Evolutionary conservation across 495 filamentous ascomycete species (phyloP), one percentile per base, ranked within the genome.

Genomic region (Hypoxylon subgilvum): DNA sequence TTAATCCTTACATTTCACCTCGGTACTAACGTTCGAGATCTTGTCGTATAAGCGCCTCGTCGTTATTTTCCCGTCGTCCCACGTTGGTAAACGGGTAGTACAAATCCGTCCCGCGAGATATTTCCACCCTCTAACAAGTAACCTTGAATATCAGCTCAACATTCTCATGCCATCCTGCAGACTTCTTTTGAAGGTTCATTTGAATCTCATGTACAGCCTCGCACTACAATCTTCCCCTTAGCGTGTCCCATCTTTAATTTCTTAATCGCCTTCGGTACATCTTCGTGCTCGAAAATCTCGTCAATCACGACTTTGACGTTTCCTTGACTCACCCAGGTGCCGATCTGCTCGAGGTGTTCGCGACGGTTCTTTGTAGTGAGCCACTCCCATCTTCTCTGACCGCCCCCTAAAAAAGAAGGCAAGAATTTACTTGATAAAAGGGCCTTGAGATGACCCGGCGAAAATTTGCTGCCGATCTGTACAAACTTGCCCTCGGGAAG

Each of bases 221-320:
- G 72, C 1, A 93, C 76, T 16, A 92, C 69, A 57, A 92, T 78
- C 76, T 92, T 92, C 1, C 88, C 88, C 63, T 77, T 85, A 18
- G 84, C 74, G 30, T 84, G 78, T 6, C 82, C 80, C 1, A 73
- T 82, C 57, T 82, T 86, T 57, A 91, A 70, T 65, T 74, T 82
- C 68, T 82, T 82, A 69, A 84, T 87, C 0, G 87, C 88, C 62
- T 84, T 79, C 14, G 80, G 74, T 12, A 74, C 82, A 25, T 90
- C 81, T 12, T 82, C 82, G 67, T 86, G 86, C 46, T 78, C 75
- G 70, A 80, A 87, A 9, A 77, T 71, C 36, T 79, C 74, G 54
- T 90, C 88, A 30, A 90, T 71, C 5, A 84, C 73, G 13, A 83
- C 74, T 68, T 79, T 79, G 14, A 89, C 61, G 60, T 83, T 86